Evolutionary conservation across 805 yeast genomes (phyloP), one percentile per base, ranked within the genome.

Genomic region (Kodamaea sagamina): DNA sequence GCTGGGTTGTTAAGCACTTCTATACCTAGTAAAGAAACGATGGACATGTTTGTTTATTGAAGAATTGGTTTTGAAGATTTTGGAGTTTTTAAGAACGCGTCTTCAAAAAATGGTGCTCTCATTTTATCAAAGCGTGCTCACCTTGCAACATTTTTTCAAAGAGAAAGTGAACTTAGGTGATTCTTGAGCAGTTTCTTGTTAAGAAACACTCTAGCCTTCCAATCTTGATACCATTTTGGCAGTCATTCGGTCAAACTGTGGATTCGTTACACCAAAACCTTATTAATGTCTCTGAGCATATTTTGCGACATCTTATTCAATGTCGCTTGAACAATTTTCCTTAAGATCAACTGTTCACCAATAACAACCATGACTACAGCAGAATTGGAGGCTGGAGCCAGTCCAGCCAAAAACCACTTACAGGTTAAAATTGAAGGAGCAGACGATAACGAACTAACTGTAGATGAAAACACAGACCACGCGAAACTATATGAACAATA

Each of bases 1-100:
- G 98, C 97, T 3, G 99, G 99, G 57, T 93, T 93, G 62, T 89
- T 92, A 44, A 92, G 75, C 21, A 93, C 96, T 54, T 87, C 86
- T 47, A 93, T 89, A 41, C 96, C 97, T 41, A 92, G 71, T 40
- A 93, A 70, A 32, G 97, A 89, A 4, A 92, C 97, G 47, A 90
- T 90, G 8, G 97, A 90, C 98, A 90, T 90, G 17, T 26, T 54
- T 42, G 34, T 36, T 36, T 15, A 21, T 16, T 39, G 42, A 22
- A 21, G 19, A 24, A 26, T n/a, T 26, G 17, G 34, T 13, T 15
- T 29, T 19, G 9, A 13, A 15, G 16, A n/a, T 29, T 29, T 29
- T 29, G 26, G n/a, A 37, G 25, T 37, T 37, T 16, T 18, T 27
- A 16, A 15, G 29, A 22, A 38, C 41, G 41, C 41, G 41, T 38